A percentile compares a stretch with the other conserved stretches of the same genome.
Evolutionary conservation across 768 basidiomycete species (phyloP).

Genomic region (Rhodosporidiobolus sp.): DNA sequence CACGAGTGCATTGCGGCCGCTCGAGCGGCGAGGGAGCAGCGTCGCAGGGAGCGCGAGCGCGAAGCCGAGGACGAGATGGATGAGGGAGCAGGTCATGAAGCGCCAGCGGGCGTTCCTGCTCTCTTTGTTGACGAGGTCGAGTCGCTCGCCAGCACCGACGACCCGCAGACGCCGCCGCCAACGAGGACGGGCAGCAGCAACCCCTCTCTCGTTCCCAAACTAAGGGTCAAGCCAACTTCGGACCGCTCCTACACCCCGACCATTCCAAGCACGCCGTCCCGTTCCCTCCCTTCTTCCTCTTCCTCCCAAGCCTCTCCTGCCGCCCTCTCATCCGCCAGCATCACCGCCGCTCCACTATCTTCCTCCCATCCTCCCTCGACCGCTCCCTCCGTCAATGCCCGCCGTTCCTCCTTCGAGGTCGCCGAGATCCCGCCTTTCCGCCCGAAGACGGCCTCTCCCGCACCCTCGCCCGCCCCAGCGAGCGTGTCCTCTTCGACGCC

Average conservation of each 20-base stretch:
- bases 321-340: too few species aligned
- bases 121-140: not conserved
- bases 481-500: not conserved
- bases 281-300: not conserved
- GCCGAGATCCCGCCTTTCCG: constrained; percentile 25
- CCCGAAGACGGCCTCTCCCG: not conserved
- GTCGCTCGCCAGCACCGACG: not conserved
- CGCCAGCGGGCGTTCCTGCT: not conserved
- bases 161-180: not conserved
- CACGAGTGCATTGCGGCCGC: constrained; percentile 21
- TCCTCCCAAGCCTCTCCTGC: not conserved
- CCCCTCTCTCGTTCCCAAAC: constrained; percentile 4
- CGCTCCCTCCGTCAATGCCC: not conserved
- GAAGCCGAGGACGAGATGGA: not conserved
- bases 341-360: too few species aligned
- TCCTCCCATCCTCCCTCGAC: not conserved
- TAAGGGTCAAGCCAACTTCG: constrained; percentile 20
- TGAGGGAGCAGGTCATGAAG: not conserved
- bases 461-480: not conserved
- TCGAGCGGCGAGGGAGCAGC: constrained; percentile 7
- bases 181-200: not conserved
- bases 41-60: constrained; percentile 2
- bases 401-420: not conserved
- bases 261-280: constrained; percentile 10
- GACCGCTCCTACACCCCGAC: constrained; percentile 29